phyloP scores from a whole-genome alignment of 495 filamentous ascomycete genomes.

The Glutinoglossum americanum region DNA sequence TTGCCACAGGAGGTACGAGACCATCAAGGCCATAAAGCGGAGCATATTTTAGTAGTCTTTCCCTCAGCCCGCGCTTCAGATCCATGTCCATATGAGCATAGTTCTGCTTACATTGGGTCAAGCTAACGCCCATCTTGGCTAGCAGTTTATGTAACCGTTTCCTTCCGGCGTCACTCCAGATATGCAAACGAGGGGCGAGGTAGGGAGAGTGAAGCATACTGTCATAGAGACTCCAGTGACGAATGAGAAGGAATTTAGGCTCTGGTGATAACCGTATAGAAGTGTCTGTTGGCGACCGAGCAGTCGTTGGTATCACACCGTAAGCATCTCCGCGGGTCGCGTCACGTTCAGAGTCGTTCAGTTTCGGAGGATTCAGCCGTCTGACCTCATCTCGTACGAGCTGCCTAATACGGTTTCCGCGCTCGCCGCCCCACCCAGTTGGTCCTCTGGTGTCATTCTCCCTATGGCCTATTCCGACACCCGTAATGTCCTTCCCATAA shows the following conservation, averaged over 20 bases:
- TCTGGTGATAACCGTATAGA: conserved; percentile 86
- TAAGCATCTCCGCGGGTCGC: conserved; percentile 32
- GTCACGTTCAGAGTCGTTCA: conserved; percentile 31
- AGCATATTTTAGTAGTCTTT: conserved; percentile 70
- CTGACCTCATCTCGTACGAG: conserved; percentile 85
- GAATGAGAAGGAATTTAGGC: conserved; percentile 77
- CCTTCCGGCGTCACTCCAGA: conserved; percentile 76
- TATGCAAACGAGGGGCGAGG: conserved; percentile 74
- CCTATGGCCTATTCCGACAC: conserved; percentile 43
- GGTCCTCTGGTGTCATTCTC: conserved; percentile 19
- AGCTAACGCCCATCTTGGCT: conserved; percentile 92
- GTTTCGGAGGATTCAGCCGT: conserved; percentile 69
- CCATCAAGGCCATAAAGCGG: conserved; percentile 82
- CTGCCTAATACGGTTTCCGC: conserved; percentile 65
- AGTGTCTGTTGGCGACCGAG: conserved; percentile 70
- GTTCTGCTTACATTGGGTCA: conserved; percentile 80
- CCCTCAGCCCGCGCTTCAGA: conserved; percentile 70
- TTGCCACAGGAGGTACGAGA: conserved; percentile 48
- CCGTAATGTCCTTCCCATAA: conserved; percentile 65
- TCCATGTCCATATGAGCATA: conserved; percentile 99
- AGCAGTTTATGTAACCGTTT: conserved; percentile 89
- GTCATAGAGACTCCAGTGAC: conserved; percentile 94
- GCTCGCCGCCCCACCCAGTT: conserved; percentile 60
- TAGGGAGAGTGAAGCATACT: conserved; percentile 97
- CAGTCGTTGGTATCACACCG: conserved; percentile 71